Percentiles rank a stretch among this genome's conserved stretches.
Evolutionary conservation across 192 early-diverging fungal species (phyloP).

Genomic region (Ambispora gerdemannii): DNA sequence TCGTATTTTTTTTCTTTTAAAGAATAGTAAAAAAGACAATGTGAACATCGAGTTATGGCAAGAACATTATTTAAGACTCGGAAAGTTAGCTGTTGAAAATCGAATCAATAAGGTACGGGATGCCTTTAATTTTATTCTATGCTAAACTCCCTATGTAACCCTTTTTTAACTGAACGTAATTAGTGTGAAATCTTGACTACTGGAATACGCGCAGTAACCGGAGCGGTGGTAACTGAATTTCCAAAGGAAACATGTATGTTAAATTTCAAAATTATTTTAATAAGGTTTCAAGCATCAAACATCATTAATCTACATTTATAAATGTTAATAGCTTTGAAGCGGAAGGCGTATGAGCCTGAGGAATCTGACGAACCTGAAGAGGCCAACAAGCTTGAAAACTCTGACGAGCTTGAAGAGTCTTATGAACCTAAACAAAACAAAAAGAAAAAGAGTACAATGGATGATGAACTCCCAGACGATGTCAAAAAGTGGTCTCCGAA

Average conservation of each 20-base stretch:
- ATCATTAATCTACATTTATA: conserved; percentile 24
- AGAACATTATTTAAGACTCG: conserved; percentile 3
- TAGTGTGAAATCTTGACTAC: conserved; percentile 10
- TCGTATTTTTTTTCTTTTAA: conserved; percentile 1
- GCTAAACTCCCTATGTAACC: neutral
- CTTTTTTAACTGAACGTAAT: conserved; percentile 18
- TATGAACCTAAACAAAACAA: no score
- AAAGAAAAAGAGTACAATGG: no score
- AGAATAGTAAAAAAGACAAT: neutral
- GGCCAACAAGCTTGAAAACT: no score
- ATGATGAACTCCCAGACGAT: no score
- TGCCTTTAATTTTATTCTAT: conserved; percentile 17
- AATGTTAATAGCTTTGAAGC: conserved; percentile 19
- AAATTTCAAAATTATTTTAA: conserved; percentile 15
- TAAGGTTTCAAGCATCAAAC: no score
- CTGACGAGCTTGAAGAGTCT: no score
- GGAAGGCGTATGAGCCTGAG: no score
- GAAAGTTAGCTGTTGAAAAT: conserved; percentile 22
- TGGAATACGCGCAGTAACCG: neutral
- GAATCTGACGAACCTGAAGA: no score
- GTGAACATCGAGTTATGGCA: conserved; percentile 17
- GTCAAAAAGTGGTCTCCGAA: neutral
- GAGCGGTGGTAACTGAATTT: conserved; percentile 14
- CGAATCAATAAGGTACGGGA: conserved; percentile 16
- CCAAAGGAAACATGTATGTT: conserved; percentile 15